Evolutionary conservation across 2,329 filamentous ascomycete genomes (phyloP), one percentile per base, ranked within the genome.

Genomic region (Aspergillus terreus): DNA sequence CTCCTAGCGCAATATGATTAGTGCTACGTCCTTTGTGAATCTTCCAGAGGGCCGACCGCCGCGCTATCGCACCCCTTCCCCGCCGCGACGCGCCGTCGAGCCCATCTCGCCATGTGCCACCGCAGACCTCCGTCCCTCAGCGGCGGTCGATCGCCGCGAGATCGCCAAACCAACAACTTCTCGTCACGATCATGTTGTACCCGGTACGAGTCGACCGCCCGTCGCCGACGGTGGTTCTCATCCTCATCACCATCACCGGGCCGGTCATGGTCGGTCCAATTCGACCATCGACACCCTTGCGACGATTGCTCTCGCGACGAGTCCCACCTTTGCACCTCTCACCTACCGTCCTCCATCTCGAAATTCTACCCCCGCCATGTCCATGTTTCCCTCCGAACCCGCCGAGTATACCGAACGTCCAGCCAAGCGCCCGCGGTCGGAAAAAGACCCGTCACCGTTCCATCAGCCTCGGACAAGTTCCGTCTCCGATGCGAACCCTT

Each of bases 401-500:
- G 61, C 58, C 42, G 63, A 66, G 33, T 59, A 63, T 40, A 53
- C 60, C 42, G 67, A 83, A 59, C 75, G 80, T 44, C 82, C 82
- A 4, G 68, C 80, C 17, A 86, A 86, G 67, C 78, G 83, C 40
- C 76, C 81, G 45, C 78, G 82, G 56, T 85, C 83, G 41, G 82
- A 84, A 60, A 73, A 79, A 58, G 69, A 78, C 47, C 71, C 73
- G 14, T 76, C 76, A 23, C 76, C 72, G 40, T 56, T 66, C 56
- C 63, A 64, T 57, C 61, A 66, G 51, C 62, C 64, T 51, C 61
- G 59, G 51, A 52, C 57, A 48, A 57, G 57, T 40, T 49, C 58
- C 52, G 58, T 60, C 52, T 52, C 66, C 40, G 61, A 64, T 46
- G 58, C 65, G 33, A 68, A 64, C 57, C 63, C 69, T 56, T 55